Conservation (phyloP, 371 early-diverging fungal species). For the Mucor circinelloides region DNA sequence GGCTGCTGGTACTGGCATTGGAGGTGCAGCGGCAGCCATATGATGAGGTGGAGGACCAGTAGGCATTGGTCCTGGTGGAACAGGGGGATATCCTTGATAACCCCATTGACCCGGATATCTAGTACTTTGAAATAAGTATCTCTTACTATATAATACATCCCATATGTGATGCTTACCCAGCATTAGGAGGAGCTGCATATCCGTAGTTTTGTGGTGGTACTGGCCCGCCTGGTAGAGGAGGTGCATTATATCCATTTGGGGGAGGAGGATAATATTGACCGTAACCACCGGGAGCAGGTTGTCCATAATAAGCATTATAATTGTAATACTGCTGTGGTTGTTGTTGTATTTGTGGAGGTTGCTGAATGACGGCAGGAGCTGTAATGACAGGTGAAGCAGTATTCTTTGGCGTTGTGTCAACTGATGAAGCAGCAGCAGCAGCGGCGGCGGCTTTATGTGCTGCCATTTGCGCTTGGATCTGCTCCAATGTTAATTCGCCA, state of each 20-base stretch:
- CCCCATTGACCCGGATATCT: conserved; percentile 7
- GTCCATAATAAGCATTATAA: neutral
- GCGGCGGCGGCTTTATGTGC: conserved; percentile 32
- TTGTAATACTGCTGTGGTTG: neutral
- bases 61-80: neutral
- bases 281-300: conserved; percentile 10
- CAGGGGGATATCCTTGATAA: conserved; percentile 11
- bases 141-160: neutral
- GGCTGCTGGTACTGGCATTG: neutral
- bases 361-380: conserved; percentile 5
- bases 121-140: neutral
- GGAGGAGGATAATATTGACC: conserved; percentile 15
- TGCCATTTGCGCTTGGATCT: conserved; percentile 44
- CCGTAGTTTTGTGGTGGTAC: conserved; percentile 7
- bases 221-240: conserved; percentile 1
- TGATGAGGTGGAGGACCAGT: neutral
- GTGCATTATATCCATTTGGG: conserved; percentile 30
- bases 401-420: neutral
- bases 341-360: conserved; percentile 1
- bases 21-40: neutral
- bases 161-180: conserved; percentile 17
- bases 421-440: neutral
- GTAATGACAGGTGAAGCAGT: conserved; percentile 1
- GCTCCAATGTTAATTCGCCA: conserved; percentile 43
- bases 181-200: conserved; percentile 7